Conservation (phyloP, 2,329 filamentous ascomycete genomes). For the Colletotrichum melonis region DNA sequence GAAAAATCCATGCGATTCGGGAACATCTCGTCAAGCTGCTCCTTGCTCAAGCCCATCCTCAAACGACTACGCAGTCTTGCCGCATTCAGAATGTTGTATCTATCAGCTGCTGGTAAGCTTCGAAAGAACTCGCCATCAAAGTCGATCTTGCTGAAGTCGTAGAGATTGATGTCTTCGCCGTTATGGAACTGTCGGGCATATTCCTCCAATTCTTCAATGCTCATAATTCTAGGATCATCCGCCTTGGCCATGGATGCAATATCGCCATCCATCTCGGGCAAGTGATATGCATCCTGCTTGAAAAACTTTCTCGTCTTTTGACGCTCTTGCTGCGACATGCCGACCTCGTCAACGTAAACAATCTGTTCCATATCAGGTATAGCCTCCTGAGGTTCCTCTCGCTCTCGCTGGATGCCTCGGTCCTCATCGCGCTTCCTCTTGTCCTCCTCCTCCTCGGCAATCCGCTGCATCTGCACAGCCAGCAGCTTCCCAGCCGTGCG, state of each 20-base stretch:
- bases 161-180: conserved; percentile 90
- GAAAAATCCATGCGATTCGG: conserved; percentile 98
- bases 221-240: conserved; percentile 97
- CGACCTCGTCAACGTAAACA: conserved; percentile 91
- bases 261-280: conserved; percentile 84
- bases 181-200: conserved; percentile 93
- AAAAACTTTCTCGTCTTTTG: conserved; percentile 81
- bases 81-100: conserved; percentile 98
- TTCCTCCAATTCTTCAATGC: conserved; percentile 89
- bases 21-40: conserved; percentile 96
- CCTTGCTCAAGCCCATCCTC: conserved; percentile 96
- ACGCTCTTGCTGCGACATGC: conserved; percentile 83
- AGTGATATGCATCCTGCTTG: conserved; percentile 94
- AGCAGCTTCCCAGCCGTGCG: conserved; percentile 91
- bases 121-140: conserved; percentile 97
- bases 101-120: conserved; percentile 87
- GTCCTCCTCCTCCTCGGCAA: conserved; percentile 85
- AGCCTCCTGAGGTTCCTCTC: conserved; percentile 70
- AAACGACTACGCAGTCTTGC: conserved; percentile 88
- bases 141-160: conserved; percentile 99
- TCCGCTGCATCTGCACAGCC: conserved; percentile 92
- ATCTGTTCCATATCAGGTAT: conserved; percentile 76
- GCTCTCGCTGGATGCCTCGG: conserved; percentile 52
- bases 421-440: conserved; percentile 65
- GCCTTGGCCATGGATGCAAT: conserved; percentile 89